These are phyloP conservation scores for Jimgerdemannia flammicorona DNA, from an alignment of 192 early-diverging fungal species.

Conservation along the genomic window DNA sequence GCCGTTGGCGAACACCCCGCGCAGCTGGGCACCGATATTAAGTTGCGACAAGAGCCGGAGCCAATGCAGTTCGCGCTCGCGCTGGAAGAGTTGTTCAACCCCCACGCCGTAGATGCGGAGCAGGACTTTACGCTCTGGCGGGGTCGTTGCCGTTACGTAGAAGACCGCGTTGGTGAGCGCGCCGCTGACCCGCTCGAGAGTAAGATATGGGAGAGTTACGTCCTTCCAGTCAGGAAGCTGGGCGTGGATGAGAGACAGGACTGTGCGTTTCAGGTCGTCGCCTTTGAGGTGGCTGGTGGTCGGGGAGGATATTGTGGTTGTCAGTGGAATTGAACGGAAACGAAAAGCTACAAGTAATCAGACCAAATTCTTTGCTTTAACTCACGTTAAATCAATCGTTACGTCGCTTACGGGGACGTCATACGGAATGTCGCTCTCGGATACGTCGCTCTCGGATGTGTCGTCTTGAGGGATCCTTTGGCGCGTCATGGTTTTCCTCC, in stretches of 20 bases:
- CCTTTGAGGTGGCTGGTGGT: constrained; percentile 18
- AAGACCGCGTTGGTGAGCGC: constrained; percentile 66
- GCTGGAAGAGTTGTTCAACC: constrained; percentile 71
- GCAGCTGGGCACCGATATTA: constrained; percentile 70
- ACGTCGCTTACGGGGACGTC: not conserved
- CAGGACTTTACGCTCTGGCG: constrained; percentile 37
- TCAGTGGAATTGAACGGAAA: not conserved
- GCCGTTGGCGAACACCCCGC: constrained; percentile 81
- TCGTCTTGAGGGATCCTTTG: too few species aligned
- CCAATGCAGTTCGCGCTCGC: constrained; percentile 81
- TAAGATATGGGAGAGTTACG: constrained; percentile 19
- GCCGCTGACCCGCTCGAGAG: constrained; percentile 53
- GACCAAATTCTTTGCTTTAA: not conserved
- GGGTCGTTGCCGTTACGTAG: constrained; percentile 21
- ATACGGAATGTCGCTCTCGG: not conserved
- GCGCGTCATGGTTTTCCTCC: too few species aligned
- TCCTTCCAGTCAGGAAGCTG: constrained; percentile 24
- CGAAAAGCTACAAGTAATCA: not conserved
- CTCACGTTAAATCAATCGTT: not conserved
- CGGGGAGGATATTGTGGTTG: not conserved
- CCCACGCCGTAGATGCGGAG: constrained; percentile 81
- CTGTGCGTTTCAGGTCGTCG: constrained; percentile 6
- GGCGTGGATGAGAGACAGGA: constrained; percentile 5
- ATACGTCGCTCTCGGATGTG: not conserved
- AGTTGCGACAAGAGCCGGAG: constrained; percentile 61